phyloP scores from a whole-genome alignment of 192 early-diverging fungal species.

The Entrophospora sp. region DNA sequence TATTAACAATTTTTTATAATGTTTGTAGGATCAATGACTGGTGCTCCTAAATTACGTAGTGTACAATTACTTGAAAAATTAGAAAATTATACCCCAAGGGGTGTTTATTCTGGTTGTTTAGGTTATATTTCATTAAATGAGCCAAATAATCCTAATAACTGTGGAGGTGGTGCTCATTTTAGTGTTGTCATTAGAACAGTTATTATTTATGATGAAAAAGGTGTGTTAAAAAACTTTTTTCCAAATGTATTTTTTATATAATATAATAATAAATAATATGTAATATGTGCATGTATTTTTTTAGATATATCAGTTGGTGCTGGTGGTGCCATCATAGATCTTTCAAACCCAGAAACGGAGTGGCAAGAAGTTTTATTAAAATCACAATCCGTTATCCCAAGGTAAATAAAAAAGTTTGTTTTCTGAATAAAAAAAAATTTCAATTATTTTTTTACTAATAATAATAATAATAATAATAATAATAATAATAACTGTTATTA shows the following conservation, averaged over 20 bases:
- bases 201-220: conserved; percentile 35
- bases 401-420: too few species aligned
- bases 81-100: conserved; percentile 60
- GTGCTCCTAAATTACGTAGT: conserved; percentile 87
- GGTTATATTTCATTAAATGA: conserved; percentile 68
- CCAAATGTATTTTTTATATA: neutral
- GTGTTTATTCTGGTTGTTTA: conserved; percentile 82
- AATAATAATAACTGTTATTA: too few species aligned
- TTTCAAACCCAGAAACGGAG: conserved; percentile 78
- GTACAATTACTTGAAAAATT: conserved; percentile 68
- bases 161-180: conserved; percentile 57
- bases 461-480: too few species aligned
- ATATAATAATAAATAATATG: too few species aligned
- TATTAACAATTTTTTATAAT: neutral
- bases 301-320: conserved; percentile 73
- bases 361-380: conserved; percentile 86
- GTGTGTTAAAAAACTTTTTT: conserved; percentile 18
- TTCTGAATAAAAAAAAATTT: too few species aligned
- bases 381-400: conserved; percentile 47
- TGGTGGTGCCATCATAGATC: conserved; percentile 86
- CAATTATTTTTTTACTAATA: too few species aligned
- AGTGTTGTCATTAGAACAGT: conserved; percentile 90
- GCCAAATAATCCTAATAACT: too few species aligned
- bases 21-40: conserved; percentile 84
- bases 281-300: too few species aligned